Conservation (phyloP, 73 alveolate species). For the Paramecium sexaurelia region DNA sequence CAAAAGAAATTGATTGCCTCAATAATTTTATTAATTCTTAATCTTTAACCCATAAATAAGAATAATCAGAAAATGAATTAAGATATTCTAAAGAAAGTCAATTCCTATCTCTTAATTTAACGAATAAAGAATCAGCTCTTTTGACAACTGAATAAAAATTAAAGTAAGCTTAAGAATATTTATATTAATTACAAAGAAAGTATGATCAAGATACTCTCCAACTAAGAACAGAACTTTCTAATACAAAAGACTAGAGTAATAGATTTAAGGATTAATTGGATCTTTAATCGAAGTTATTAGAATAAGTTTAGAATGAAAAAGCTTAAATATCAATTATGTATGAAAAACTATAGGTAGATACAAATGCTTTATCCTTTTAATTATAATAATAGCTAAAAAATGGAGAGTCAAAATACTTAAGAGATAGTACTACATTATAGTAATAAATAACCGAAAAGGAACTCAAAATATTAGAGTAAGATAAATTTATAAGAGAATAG, state of each 20-base stretch:
- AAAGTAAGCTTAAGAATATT: background rate
- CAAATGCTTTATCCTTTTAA: background rate
- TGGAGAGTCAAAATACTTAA: background rate
- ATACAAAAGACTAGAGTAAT: background rate
- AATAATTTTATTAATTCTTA: background rate
- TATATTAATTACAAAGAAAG: background rate
- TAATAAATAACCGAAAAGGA: background rate
- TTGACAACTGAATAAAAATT: background rate
- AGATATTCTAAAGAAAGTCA: background rate
- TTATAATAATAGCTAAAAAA: background rate
- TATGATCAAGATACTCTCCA: background rate
- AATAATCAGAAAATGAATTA: background rate
- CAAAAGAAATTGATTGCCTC: background rate
- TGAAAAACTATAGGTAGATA: background rate
- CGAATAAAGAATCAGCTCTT: background rate
- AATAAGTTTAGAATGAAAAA: background rate
- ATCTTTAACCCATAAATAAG: background rate
- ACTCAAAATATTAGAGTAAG: background rate
- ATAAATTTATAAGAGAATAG: background rate
- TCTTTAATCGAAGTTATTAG: background rate
- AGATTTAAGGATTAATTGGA: background rate
- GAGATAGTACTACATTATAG: constrained; percentile 1
- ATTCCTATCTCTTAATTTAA: background rate
- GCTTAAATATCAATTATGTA: background rate
- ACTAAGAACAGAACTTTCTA: background rate